Evolutionary conservation across 2,329 filamentous ascomycete species (phyloP), one percentile per base, ranked within the genome.

Genomic region (Colletotrichum simmondsii): DNA sequence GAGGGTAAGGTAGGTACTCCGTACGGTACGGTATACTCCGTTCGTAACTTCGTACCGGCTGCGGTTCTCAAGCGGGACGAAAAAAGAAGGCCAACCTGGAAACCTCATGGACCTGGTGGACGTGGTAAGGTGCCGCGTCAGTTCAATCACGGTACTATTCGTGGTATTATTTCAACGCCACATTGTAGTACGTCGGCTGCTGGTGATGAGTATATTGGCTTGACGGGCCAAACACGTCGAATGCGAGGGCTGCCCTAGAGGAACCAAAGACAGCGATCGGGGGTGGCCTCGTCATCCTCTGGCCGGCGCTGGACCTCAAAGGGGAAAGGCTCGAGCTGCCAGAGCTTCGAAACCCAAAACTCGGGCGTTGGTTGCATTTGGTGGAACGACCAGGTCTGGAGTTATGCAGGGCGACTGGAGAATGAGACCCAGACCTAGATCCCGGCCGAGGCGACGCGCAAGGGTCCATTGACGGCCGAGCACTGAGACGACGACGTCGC

Each of bases 261-360:
- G 37, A 42, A 37, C 26, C 22, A 58, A 53, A 26, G 65, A 61
- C 57, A 58, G 68, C 32, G 46, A 69, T 64, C 59, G 59, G 53
- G 59, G 65, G 66, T 60, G 70, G 60, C 66, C 66, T 72, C 66
- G 70, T 70, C 70, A 72, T 72, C 70, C 46, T 70, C 66, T 49
- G 57, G 37, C 46, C 66, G 60, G 70, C 58, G 60, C 60, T 70
- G 66, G 19, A 10, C 60, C 70, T 57, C 12, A 57, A 72, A 70
- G 49, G 56, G 70, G 70, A 65, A 70, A 70, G 60, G 70, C 66
- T 72, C 66, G 56, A 65, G 35, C 37, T 70, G 70, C 66, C 70
- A 72, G 58, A 70, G 70, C 66, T 72, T 72, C 70, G 65, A 72
- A 72, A 72, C 65, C 66, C 65, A 60, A 72, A 69, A 70, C 54